Conservation (phyloP, 345 rosid genomes). For the Hevea brasiliensis region DNA sequence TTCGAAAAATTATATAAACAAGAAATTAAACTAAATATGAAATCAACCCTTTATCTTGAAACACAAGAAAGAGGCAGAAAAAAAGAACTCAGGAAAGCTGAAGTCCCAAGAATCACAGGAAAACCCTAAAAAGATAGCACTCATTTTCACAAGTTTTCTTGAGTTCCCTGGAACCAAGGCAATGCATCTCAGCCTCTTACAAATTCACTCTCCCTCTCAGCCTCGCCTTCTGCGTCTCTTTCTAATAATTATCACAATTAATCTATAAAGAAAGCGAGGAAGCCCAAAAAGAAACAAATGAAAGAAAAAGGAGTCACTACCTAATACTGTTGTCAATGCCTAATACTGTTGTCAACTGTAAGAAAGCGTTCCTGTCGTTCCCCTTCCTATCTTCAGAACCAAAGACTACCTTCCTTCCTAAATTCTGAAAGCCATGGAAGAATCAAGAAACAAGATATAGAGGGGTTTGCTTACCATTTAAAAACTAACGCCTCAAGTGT, state of each 20-base stretch:
- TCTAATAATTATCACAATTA: constrained; percentile 25
- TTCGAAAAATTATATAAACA: background rate
- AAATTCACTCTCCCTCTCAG: constrained; percentile 21
- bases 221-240: constrained; percentile 24
- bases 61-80: constrained; percentile 26
- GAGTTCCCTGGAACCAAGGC: constrained; percentile 69
- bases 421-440: constrained; percentile 1
- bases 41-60: constrained; percentile 34
- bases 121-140: constrained; percentile 38
- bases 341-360: constrained; percentile 34
- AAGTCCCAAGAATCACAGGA: constrained; percentile 53
- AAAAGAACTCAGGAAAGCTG: constrained; percentile 46
- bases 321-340: no score
- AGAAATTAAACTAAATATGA: constrained; percentile 16
- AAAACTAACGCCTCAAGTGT: constrained; percentile 19
- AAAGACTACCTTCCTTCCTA: no score
- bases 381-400: no score
- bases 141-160: constrained; percentile 34
- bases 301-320: constrained; percentile 22
- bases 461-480: constrained; percentile 28
- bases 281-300: background rate
- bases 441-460: constrained; percentile 20
- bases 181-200: constrained; percentile 52
- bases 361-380: constrained; percentile 2
- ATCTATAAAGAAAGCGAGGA: constrained; percentile 10